Conservation (phyloP, 768 basidiomycete species). For the Termitomyces sp. region DNA sequence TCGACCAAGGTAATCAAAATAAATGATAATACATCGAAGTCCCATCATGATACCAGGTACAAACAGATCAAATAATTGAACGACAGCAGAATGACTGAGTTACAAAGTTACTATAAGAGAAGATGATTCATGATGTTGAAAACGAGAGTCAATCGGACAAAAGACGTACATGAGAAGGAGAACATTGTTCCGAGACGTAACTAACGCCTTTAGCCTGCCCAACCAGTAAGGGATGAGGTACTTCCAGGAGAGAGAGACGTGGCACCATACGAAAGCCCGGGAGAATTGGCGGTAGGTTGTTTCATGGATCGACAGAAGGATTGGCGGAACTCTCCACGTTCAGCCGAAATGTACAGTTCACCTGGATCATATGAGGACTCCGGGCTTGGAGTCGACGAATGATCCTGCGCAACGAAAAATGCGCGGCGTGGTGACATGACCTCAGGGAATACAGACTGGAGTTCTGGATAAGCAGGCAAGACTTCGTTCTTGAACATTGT, state of each 20-base stretch:
- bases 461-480: slow-evolving; percentile 27
- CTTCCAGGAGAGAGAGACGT: slow-evolving; percentile 21
- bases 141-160: neutral
- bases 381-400: slow-evolving; percentile 14
- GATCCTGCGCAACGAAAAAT: slow-evolving; percentile 11
- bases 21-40: neutral
- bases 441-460: slow-evolving; percentile 12
- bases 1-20: neutral
- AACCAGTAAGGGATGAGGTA: slow-evolving; percentile 39
- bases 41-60: neutral
- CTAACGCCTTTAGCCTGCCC: slow-evolving; percentile 34
- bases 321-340: slow-evolving; percentile 7
- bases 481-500: slow-evolving; percentile 28
- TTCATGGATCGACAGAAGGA: slow-evolving; percentile 7
- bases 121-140: neutral
- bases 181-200: slow-evolving; percentile 8
- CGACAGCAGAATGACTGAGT: neutral
- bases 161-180: neutral
- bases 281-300: slow-evolving; percentile 5
- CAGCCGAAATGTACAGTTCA: slow-evolving; percentile 9
- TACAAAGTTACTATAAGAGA: neutral
- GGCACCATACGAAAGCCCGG: slow-evolving; percentile 12
- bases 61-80: neutral
- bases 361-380: slow-evolving; percentile 12
- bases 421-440: slow-evolving; percentile 11